Percentiles rank a stretch among this genome's conserved stretches.
Conservation (phyloP, 768 basidiomycete genomes). For the Phaeotremella fagi region DNA sequence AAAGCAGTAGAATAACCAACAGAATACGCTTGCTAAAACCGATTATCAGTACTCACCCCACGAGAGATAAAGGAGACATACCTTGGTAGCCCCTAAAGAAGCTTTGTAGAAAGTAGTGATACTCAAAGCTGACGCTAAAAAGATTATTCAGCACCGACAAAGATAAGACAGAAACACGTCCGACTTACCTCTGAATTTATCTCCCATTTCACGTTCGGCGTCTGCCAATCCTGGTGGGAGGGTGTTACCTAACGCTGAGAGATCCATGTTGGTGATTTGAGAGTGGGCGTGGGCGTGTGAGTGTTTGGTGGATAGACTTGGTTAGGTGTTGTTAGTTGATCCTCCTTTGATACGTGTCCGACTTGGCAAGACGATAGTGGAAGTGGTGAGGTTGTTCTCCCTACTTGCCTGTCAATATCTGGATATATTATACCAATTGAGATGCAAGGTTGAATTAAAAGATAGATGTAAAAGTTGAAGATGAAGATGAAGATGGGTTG, state of each 20-base stretch:
- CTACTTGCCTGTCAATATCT: too few relatives aligned
- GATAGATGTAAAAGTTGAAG: not conserved
- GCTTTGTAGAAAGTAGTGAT: slow-evolving; percentile 43
- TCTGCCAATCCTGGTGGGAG: slow-evolving; percentile 40
- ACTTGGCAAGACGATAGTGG: too few relatives aligned
- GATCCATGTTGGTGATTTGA: slow-evolving; percentile 23
- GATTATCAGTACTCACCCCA: too few relatives aligned
- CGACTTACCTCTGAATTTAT: slow-evolving; percentile 42
- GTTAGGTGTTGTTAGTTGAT: too few relatives aligned
- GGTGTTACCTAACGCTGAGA: slow-evolving; percentile 31
- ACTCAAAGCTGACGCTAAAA: slow-evolving; percentile 35
- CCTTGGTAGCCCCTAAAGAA: slow-evolving; percentile 37
- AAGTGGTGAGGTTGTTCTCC: too few relatives aligned
- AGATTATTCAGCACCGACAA: not conserved
- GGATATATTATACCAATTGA: too few relatives aligned
- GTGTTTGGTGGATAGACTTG: too few relatives aligned
- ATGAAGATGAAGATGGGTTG: not conserved
- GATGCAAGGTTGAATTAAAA: not conserved
- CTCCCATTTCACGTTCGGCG: slow-evolving; percentile 42
- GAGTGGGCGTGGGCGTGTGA: not conserved
- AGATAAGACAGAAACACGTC: not conserved
- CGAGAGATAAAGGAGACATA: slow-evolving; percentile 9
- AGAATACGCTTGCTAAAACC: slow-evolving; percentile 36
- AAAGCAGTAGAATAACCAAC: slow-evolving; percentile 36
- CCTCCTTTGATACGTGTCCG: too few relatives aligned